phyloP scores from a whole-genome alignment of 176 grass and related monocot species.

The Lolium rigidum region DNA sequence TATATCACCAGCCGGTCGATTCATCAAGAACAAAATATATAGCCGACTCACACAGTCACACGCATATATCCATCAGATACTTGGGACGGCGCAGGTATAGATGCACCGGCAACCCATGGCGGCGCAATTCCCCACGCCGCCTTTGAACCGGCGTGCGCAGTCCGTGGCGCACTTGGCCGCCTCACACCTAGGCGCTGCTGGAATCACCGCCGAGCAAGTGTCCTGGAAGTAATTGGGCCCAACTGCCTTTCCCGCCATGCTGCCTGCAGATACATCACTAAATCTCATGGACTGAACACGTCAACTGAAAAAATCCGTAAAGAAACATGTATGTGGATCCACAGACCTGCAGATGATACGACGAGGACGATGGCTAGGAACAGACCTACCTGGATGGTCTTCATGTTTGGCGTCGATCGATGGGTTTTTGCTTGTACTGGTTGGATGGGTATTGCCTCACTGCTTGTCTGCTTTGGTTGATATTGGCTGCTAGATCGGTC shows the following conservation, averaged over 20 bases:
- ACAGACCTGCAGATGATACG: neutral
- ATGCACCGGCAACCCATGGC: neutral
- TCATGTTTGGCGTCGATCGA: neutral
- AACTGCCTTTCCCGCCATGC: neutral
- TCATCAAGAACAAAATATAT: neutral
- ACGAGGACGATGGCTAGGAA: neutral
- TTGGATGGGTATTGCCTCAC: neutral
- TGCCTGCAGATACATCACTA: neutral
- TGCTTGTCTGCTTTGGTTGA: neutral
- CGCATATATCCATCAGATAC: neutral
- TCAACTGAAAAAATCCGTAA: no score
- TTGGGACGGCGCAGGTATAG: conserved; percentile 11
- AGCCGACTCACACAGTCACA: no score
- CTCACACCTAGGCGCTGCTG: neutral
- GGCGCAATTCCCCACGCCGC: conserved; percentile 18
- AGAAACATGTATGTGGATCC: no score
- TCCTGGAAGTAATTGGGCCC: conserved; percentile 12
- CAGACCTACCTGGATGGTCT: neutral
- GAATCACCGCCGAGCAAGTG: conserved; percentile 4
- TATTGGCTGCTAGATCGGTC: neutral
- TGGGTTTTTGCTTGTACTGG: neutral
- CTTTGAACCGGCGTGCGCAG: neutral
- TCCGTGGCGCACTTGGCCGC: neutral
- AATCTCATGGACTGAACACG: no score
- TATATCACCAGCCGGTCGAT: neutral